These are phyloP conservation scores for Chrysoporthe puriensis DNA, from an alignment of 2,329 filamentous ascomycete species.

Conservation along the genomic window DNA sequence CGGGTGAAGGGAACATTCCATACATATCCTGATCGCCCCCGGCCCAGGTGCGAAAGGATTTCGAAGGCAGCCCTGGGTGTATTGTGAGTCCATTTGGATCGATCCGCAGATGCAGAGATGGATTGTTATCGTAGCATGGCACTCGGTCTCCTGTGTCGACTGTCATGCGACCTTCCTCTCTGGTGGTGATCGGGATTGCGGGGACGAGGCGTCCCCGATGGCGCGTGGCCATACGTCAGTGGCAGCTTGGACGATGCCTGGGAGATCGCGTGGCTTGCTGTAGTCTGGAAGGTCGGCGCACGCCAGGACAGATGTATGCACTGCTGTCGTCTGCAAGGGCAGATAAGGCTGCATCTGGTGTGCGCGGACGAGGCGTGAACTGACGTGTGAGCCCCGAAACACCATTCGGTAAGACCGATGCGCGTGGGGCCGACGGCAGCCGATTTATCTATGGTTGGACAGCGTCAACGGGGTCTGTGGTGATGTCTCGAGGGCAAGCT, in stretches of 20 bases:
- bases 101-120: not conserved
- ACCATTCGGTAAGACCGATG: constrained; percentile 2
- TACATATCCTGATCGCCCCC: not conserved
- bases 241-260: not conserved
- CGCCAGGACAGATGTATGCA: not conserved
- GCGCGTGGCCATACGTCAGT: constrained; percentile 7
- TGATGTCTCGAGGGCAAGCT: not conserved
- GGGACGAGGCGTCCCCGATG: constrained; percentile 10
- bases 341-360: constrained; percentile 11
- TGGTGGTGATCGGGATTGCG: constrained; percentile 8
- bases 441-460: not conserved
- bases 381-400: not conserved
- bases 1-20: not conserved
- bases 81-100: not conserved
- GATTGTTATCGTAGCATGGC: not conserved
- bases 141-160: not conserved
- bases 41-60: not conserved
- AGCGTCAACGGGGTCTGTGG: not conserved
- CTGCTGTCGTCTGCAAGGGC: constrained; percentile 11
- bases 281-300: constrained; percentile 1
- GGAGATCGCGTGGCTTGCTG: not conserved
- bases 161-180: constrained; percentile 4
- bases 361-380: not conserved
- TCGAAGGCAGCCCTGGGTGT: not conserved
- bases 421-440: not conserved